phyloP scores from a whole-genome alignment of 345 rosid species.

The Eucalyptus fibrosa region DNA sequence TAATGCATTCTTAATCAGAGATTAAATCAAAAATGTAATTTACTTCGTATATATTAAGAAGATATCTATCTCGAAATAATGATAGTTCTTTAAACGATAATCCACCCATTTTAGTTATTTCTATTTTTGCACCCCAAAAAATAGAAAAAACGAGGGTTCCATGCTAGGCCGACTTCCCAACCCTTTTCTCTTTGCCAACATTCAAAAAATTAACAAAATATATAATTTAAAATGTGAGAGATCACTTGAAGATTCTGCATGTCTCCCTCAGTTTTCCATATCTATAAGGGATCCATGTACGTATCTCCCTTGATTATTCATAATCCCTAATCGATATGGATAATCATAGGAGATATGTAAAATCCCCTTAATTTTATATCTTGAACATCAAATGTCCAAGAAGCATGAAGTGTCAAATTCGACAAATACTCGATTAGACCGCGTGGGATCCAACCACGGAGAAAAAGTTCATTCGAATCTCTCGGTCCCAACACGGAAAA shows the following conservation, averaged over 20 bases:
- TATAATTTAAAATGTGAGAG: not conserved
- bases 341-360: not conserved
- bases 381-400: not conserved
- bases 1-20: not conserved
- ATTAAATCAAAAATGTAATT: not conserved
- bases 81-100: not conserved
- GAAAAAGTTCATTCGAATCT: not conserved
- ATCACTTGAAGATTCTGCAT: not conserved
- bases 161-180: not conserved
- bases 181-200: not conserved
- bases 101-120: not conserved
- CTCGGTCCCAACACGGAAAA: not conserved
- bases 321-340: not conserved
- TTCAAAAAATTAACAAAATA: not conserved
- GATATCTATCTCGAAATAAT: not conserved
- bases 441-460: not conserved
- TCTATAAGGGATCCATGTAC: not conserved
- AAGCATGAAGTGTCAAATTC: not conserved
- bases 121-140: not conserved
- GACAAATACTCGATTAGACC: rapidly evolving
- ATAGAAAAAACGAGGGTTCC: not conserved
- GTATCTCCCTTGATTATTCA: not conserved
- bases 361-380: not conserved
- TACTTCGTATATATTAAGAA: not conserved
- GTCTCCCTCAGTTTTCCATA: not conserved